Evolutionary conservation across 2,329 filamentous ascomycete species (phyloP).

Genomic region (Fusarium nygamai): DNA sequence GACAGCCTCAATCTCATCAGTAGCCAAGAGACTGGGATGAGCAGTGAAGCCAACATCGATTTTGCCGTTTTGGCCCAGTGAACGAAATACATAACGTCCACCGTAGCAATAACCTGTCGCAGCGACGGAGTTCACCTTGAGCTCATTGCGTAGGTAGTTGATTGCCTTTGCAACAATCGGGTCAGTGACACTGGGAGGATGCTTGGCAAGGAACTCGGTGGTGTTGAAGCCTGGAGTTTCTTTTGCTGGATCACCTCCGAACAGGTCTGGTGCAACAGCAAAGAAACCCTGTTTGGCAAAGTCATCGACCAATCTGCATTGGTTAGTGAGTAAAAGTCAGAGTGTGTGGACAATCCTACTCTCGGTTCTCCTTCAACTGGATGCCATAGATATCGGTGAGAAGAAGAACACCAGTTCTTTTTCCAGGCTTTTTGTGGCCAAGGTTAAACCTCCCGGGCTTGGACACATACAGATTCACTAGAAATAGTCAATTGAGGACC

Average conservation of each 20-base stretch:
- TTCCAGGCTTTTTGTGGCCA: neutral
- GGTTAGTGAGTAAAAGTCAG: neutral
- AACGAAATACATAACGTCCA: constrained; percentile 64
- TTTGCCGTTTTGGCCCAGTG: constrained; percentile 60
- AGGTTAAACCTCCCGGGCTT: neutral
- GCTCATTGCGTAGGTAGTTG: constrained; percentile 33
- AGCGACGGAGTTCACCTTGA: constrained; percentile 59
- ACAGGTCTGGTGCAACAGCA: constrained; percentile 12
- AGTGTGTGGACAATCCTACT: neutral
- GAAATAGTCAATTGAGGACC: neutral
- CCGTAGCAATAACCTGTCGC: constrained; percentile 71
- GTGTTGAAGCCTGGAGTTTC: neutral
- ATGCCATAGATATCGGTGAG: constrained; percentile 30
- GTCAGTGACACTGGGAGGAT: constrained; percentile 14
- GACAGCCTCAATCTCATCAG: constrained; percentile 59
- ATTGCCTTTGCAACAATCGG: constrained; percentile 25
- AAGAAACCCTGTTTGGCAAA: constrained; percentile 29
- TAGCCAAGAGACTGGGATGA: constrained; percentile 67
- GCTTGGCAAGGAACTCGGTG: constrained; percentile 13
- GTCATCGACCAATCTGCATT: constrained; percentile 14
- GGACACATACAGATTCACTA: constrained; percentile 18
- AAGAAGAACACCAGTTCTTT: constrained; percentile 12
- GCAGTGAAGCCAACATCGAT: constrained; percentile 66
- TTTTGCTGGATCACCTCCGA: constrained; percentile 6
- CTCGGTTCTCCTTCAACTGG: constrained; percentile 6